Base-by-base conservation (phyloP, 2,329 filamentous ascomycete genomes). In the Sporothrix globosa region DNA sequence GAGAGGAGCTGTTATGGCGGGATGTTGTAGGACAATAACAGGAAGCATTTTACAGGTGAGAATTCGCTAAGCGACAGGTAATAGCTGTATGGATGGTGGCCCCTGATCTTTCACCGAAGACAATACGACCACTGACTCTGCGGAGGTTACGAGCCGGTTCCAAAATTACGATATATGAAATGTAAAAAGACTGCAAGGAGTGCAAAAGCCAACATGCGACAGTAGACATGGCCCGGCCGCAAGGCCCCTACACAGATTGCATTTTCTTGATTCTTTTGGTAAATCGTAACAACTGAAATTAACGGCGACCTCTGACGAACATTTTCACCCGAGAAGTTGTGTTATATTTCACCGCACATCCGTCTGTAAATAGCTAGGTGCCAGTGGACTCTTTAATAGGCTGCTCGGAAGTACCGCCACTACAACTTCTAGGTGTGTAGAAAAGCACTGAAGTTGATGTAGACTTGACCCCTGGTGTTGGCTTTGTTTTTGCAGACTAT, bases 231-330 rank as follows among this genome's bases (percentile, higher is more conserved):
- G 61, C 30, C 30, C 5, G 48, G 48, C 48, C 65, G 53, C 66
- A 30, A 34, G 50, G 66, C 66, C 50, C 52, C 66, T 56, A 68
- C 66, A 19, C 34, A 68, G 4, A 67, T 67, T 67, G 19, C 34
- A 14, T 24, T 24, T 3, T 21, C 39, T 52, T 3, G 9, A 27
- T 6, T 2, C 6, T 24, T 10, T n/a, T 44, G n/a, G 4, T 9
- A n/a, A 6, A 27, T 46, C 11, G n/a, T 46, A 24, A 6, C 7
- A 21, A 11, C 10, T 60, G 17, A 7, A 19, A 13, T 13, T 3
- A 7, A 17, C n/a, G 13, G 24, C 1, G 44, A 13, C 41, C 21
- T 48, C 21, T 13, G 4, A 17, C 9, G 39, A 41, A n/a, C 63
- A 17, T 27, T 7, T 4, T 34, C 4, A 10, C 1, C 7, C 27